Conservation (phyloP, 805 yeast genomes). For the Ogataea dorogensis region DNA sequence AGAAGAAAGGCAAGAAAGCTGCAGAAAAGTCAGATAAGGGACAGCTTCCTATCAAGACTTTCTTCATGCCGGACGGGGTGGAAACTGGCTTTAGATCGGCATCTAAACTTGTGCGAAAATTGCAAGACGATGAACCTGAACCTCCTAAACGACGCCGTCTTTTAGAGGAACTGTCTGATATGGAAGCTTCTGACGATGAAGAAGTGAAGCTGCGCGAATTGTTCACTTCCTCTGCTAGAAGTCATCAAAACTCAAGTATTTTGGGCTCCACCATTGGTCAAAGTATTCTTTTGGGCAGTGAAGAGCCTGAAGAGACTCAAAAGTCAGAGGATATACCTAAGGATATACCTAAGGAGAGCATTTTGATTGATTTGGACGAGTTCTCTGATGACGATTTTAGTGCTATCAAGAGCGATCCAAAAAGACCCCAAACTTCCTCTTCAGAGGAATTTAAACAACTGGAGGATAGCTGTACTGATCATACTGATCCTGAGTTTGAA, state of each 20-base stretch:
- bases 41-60: conserved; percentile 37
- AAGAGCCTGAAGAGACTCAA: conserved; percentile 13
- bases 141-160: conserved; percentile 11
- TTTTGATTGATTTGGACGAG: conserved; percentile 19
- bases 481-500: conserved; percentile 8
- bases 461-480: conserved; percentile 16
- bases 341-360: conserved; percentile 6
- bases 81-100: conserved; percentile 62
- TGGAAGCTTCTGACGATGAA: conserved; percentile 18
- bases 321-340: no score
- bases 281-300: conserved; percentile 11
- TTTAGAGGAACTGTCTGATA: conserved; percentile 17
- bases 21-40: conserved; percentile 3
- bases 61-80: conserved; percentile 74
- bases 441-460: conserved; percentile 10
- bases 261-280: conserved; percentile 15
- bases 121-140: conserved; percentile 21
- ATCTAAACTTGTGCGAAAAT: conserved; percentile 41
- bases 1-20: conserved; percentile 16
- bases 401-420: conserved; percentile 6
- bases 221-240: conserved; percentile 14
- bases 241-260: conserved; percentile 5
- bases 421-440: conserved; percentile 10
- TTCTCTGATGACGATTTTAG: conserved; percentile 18
- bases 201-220: conserved; percentile 21